Conservation (phyloP, 1,139 yeast species). For the Geotrichum aggregatum region DNA sequence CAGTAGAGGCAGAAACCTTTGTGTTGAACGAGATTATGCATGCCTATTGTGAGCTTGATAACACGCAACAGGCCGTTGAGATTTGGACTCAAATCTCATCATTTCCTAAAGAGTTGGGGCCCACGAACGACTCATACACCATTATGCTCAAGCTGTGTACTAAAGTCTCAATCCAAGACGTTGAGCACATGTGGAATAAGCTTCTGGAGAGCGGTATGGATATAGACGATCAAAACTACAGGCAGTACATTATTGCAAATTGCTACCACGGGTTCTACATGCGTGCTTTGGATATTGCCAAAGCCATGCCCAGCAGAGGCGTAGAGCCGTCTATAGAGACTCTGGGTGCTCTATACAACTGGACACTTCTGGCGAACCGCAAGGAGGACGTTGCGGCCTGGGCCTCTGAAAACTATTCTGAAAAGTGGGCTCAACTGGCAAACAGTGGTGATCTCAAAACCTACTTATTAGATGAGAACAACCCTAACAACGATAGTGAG, state of each 20-base stretch:
- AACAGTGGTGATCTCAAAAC: slow-evolving; percentile 43
- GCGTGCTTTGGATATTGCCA: slow-evolving; percentile 54
- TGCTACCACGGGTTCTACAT: slow-evolving; percentile 63
- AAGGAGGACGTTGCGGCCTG: slow-evolving; percentile 50
- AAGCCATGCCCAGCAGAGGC: slow-evolving; percentile 49
- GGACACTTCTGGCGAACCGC: slow-evolving; percentile 50
- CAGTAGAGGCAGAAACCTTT: slow-evolving; percentile 54
- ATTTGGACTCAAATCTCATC: slow-evolving; percentile 58
- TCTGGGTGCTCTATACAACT: slow-evolving; percentile 56
- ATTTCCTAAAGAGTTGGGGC: slow-evolving; percentile 46
- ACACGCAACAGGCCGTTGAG: slow-evolving; percentile 56
- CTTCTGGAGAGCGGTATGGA: slow-evolving; percentile 49
- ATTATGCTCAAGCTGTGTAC: slow-evolving; percentile 69
- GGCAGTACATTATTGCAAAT: slow-evolving; percentile 67
- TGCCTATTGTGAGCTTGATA: slow-evolving; percentile 63
- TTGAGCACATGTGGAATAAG: slow-evolving; percentile 60
- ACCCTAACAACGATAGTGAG: slow-evolving; percentile 33
- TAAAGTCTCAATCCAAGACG: slow-evolving; percentile 55
- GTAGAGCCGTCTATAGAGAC: slow-evolving; percentile 50
- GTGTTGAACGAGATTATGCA: slow-evolving; percentile 61
- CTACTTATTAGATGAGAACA: slow-evolving; percentile 30
- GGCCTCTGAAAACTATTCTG: slow-evolving; percentile 47
- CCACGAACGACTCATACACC: slow-evolving; percentile 65
- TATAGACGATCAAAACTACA: slow-evolving; percentile 55
- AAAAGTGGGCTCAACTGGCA: slow-evolving; percentile 47